Evolutionary conservation across 2,329 filamentous ascomycete species (phyloP).

Genomic region (Pyricularia grisea): DNA sequence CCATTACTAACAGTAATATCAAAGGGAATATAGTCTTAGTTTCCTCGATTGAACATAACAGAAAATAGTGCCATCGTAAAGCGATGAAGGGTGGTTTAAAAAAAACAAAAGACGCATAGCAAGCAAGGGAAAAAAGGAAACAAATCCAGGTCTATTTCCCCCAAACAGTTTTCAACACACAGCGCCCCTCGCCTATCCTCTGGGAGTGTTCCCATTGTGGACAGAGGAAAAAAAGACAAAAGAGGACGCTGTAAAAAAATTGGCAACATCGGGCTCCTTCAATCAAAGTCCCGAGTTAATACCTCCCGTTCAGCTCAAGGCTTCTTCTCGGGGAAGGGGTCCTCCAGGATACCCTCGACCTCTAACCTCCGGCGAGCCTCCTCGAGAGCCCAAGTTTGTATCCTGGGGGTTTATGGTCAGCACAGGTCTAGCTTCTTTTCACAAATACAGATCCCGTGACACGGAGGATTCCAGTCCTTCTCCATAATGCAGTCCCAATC

Average conservation of each 20-base stretch:
- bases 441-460: neutral
- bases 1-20: neutral
- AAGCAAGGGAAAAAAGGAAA: neutral
- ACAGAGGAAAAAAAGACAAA: neutral
- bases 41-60: neutral
- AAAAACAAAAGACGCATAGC: neutral
- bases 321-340: slow-evolving; percentile 58
- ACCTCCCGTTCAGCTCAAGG: slow-evolving; percentile 18
- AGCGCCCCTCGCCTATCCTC: neutral
- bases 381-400: slow-evolving; percentile 98
- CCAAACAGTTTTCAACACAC: neutral
- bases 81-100: neutral
- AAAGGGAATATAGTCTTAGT: neutral
- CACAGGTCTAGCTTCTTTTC: slow-evolving; percentile 19
- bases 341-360: slow-evolving; percentile 85
- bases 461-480: neutral
- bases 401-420: slow-evolving; percentile 46
- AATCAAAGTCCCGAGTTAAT: neutral
- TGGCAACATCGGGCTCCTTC: neutral
- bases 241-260: neutral
- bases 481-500: neutral
- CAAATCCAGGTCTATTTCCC: slow-evolving; percentile 4
- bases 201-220: neutral
- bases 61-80: neutral
- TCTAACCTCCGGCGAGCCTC: slow-evolving; percentile 93